Evolutionary conservation across 768 basidiomycete genomes (phyloP).

Genomic region (Rossbeevera mucosa): DNA sequence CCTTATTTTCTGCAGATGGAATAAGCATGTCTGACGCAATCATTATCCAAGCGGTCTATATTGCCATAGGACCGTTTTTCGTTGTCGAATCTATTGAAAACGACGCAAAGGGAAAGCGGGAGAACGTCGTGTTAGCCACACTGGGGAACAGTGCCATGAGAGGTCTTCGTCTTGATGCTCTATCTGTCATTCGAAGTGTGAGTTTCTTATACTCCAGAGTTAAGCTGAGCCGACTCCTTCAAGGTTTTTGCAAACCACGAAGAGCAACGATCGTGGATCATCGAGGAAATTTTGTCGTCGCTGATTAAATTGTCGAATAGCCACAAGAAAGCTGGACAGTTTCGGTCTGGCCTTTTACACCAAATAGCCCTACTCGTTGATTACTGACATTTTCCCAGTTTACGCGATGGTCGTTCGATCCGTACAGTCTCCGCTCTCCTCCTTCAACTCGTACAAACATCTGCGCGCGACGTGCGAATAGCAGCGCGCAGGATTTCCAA

Average conservation of each 20-base stretch:
- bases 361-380: neutral
- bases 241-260: constrained; percentile 91
- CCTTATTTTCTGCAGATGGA: constrained; percentile 65
- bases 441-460: constrained; percentile 94
- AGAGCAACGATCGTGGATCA: constrained; percentile 91
- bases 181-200: constrained; percentile 82
- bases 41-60: constrained; percentile 89
- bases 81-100: constrained; percentile 65
- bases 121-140: constrained; percentile 51
- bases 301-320: constrained; percentile 86
- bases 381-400: constrained; percentile 39
- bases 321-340: constrained; percentile 87
- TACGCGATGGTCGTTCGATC: constrained; percentile 87
- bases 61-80: constrained; percentile 93
- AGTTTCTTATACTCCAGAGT: constrained; percentile 25
- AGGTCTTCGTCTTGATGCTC: constrained; percentile 72
- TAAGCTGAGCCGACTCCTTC: constrained; percentile 3
- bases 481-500: constrained; percentile 60
- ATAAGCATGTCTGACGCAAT: constrained; percentile 80
- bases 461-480: constrained; percentile 81
- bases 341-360: constrained; percentile 50
- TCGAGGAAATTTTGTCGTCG: constrained; percentile 93
- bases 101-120: constrained; percentile 55
- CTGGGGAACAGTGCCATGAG: constrained; percentile 80
- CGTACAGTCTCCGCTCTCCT: constrained; percentile 91